Evolutionary conservation across 2,329 filamentous ascomycete genomes (phyloP).

Genomic region (Aspergillus japonicus): DNA sequence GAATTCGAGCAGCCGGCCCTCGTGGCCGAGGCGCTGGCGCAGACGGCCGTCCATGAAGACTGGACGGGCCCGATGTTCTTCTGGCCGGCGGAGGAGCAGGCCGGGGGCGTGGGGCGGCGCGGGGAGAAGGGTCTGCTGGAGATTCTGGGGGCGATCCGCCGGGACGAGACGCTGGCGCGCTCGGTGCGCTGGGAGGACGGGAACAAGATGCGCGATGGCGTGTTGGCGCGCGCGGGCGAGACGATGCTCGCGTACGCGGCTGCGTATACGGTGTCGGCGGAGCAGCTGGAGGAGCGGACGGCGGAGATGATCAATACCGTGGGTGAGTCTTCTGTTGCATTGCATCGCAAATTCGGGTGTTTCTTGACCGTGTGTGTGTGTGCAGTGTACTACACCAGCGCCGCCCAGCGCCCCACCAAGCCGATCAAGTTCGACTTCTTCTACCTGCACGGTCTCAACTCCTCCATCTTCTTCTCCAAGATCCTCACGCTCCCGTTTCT

Average conservation of each 20-base stretch:
- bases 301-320: conserved; percentile 70
- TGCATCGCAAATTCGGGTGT: too few relatives aligned
- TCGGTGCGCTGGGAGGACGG: conserved; percentile 55
- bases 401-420: conserved; percentile 65
- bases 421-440: conserved; percentile 79
- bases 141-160: conserved; percentile 61
- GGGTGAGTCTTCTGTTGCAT: conserved; percentile 35
- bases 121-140: conserved; percentile 51
- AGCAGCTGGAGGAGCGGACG: conserved; percentile 57
- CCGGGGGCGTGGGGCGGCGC: conserved; percentile 29
- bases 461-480: conserved; percentile 68
- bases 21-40: conserved; percentile 75
- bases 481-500: conserved; percentile 62
- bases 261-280: conserved; percentile 56
- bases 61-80: conserved; percentile 57
- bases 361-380: not conserved
- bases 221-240: conserved; percentile 61
- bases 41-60: conserved; percentile 67
- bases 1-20: conserved; percentile 81
- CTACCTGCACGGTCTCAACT: conserved; percentile 74
- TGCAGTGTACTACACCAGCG: conserved; percentile 58
- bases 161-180: conserved; percentile 56
- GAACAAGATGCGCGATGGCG: conserved; percentile 68
- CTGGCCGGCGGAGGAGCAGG: conserved; percentile 34
- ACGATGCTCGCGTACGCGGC: conserved; percentile 63